A percentile compares a stretch with the other conserved stretches of the same genome.
These are phyloP conservation scores for Graphilbum fragrans DNA, from an alignment of 2,329 filamentous ascomycete genomes.

Conservation along the genomic window DNA sequence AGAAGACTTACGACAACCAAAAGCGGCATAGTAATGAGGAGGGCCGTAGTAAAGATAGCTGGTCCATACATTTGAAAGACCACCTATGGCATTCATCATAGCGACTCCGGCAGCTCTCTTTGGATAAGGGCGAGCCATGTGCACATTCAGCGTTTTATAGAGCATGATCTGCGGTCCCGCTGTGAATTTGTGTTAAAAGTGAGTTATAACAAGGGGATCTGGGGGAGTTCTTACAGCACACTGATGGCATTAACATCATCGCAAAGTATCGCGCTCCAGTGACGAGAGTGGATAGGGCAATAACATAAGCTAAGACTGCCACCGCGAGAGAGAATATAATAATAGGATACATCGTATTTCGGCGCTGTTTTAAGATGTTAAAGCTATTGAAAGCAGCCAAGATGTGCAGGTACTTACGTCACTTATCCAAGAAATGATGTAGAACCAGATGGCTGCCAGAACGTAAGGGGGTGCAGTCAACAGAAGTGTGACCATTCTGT, in stretches of 20 bases:
- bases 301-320: neutral
- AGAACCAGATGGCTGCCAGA: conserved; percentile 20
- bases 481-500: conserved; percentile 26
- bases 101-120: conserved; percentile 29
- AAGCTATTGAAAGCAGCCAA: too few species aligned
- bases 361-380: too few species aligned
- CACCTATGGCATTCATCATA: conserved; percentile 25
- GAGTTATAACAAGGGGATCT: conserved; percentile 22
- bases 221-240: too few species aligned
- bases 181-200: too few species aligned
- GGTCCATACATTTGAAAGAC: conserved; percentile 21
- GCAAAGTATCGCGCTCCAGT: too few species aligned
- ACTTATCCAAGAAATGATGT: conserved; percentile 15
- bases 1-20: too few species aligned
- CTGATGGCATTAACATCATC: too few species aligned
- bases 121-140: conserved; percentile 23
- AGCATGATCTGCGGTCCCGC: conserved; percentile 25
- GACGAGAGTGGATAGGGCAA: too few species aligned
- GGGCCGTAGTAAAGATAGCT: conserved; percentile 25
- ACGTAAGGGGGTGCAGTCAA: conserved; percentile 34
- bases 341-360: conserved; percentile 21
- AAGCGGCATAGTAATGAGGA: too few species aligned
- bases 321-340: conserved; percentile 19
- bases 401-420: neutral
- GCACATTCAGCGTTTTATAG: conserved; percentile 22